Conservation (phyloP, 2,329 filamentous ascomycete genomes). For the Aspergillus clavatus region DNA sequence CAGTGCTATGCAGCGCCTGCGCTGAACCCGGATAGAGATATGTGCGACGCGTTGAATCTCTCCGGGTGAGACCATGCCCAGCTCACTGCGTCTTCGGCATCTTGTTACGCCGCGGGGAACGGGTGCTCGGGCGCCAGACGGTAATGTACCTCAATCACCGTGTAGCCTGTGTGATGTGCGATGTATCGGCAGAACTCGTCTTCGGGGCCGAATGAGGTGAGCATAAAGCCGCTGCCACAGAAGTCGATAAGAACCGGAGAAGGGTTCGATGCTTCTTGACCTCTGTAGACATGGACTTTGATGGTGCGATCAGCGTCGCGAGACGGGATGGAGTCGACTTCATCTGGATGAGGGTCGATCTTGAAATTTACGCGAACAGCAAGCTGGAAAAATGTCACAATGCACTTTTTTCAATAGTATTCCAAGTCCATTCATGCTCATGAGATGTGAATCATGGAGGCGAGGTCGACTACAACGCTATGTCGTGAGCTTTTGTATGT, state of each 20-base stretch:
- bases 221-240: slow-evolving; percentile 28
- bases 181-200: slow-evolving; percentile 25
- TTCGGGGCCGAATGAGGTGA: slow-evolving; percentile 26
- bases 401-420: background rate
- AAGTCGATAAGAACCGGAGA: slow-evolving; percentile 26
- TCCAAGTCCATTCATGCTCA: background rate
- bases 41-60: slow-evolving; percentile 23
- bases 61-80: slow-evolving; percentile 28
- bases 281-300: slow-evolving; percentile 24
- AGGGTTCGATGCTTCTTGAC: slow-evolving; percentile 3
- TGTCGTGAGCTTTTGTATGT: no score
- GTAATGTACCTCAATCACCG: slow-evolving; percentile 36
- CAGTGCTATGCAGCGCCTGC: slow-evolving; percentile 37
- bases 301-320: slow-evolving; percentile 21
- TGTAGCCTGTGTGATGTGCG: slow-evolving; percentile 19
- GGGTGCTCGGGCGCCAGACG: slow-evolving; percentile 37
- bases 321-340: slow-evolving; percentile 18
- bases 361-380: background rate
- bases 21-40: slow-evolving; percentile 39
- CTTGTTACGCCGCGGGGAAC: slow-evolving; percentile 36
- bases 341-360: slow-evolving; percentile 16
- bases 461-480: no score
- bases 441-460: background rate
- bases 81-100: slow-evolving; percentile 32
- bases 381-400: background rate